Evolutionary conservation across 1,284 basidiomycete genomes (phyloP), one percentile per base, ranked within the genome.

Genomic region (Ustilago shanxiensis): DNA sequence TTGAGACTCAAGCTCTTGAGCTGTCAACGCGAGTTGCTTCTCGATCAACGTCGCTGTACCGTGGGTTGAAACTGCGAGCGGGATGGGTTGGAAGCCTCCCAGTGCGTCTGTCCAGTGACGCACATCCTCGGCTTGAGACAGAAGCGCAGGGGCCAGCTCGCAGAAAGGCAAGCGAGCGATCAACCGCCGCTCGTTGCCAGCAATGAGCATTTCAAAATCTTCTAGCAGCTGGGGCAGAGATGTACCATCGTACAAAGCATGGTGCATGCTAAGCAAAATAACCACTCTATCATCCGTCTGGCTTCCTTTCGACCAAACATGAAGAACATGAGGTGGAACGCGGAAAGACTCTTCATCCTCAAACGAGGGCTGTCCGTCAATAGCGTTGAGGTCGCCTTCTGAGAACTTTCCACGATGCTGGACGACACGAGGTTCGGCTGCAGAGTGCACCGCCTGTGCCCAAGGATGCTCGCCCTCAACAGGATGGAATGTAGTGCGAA

Each of bases 401-500:
- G 35, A 41, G 51, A 73, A 65, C 22, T 18, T 14, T 10, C 70
- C 70, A 7, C 51, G 33, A 29, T 73, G 66, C 35, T 55, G 16
- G 24, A 70, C 31, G 28, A 77, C 26, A n/a, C 62, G 57, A 18
- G 62, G 55, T 22, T 24, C 29, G 18, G 22, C 20, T 16, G 9
- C 16, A 13, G 57, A 63, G 35, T 79, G 79, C 4, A 82, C 74
- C 3, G 62, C 76, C 50, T 83, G 82, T 5, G 78, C 69, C 75
- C 79, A 83, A 3, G 75, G 69, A n/a, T 79, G 66, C 6, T n/a
- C 55, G 14, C 72, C 72, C 11, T 75, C 74, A 29, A 66, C 59
- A 1, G 68, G 56, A 49, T 81, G 76, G 59, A 85, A 85, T 8
- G 79, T 75, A 11, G 80, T 80, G 22, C 83, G 63, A 11, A 85